A percentile compares a stretch with the other conserved stretches of the same genome.
phyloP scores from a whole-genome alignment of 2,329 filamentous ascomycete genomes.

The Aplosporella prunicola region DNA sequence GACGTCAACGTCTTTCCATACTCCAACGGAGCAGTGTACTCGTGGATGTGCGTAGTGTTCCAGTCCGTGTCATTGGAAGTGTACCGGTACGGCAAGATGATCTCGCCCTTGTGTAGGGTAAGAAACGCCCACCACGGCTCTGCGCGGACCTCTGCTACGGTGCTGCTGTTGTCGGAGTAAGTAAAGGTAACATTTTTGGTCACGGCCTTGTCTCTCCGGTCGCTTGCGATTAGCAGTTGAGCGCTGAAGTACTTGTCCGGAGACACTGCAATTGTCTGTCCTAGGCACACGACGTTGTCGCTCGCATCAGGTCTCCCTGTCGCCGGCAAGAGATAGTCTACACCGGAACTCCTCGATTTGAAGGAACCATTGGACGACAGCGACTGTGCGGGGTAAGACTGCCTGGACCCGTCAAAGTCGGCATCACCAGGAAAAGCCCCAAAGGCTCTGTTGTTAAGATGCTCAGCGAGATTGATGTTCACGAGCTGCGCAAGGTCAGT shows the following conservation, averaged over 20 bases:
- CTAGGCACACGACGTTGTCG: constrained; percentile 38
- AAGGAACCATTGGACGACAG: constrained; percentile 25
- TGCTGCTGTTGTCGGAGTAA: constrained; percentile 35
- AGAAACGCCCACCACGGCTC: constrained; percentile 38
- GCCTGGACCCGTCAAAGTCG: constrained; percentile 34
- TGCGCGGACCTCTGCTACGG: constrained; percentile 34
- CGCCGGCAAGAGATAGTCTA: constrained; percentile 37
- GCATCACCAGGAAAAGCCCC: constrained; percentile 37
- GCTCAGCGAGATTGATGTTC: constrained; percentile 21
- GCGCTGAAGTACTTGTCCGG: constrained; percentile 31
- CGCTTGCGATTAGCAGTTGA: constrained; percentile 36
- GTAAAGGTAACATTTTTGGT: constrained; percentile 34
- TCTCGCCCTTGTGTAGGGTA: constrained; percentile 38
- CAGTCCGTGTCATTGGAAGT: constrained; percentile 33
- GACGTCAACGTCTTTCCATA: constrained; percentile 30
- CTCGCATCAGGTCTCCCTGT: constrained; percentile 15
- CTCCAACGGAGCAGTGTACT: constrained; percentile 32
- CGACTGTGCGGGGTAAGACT: constrained; percentile 33
- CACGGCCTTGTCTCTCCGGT: constrained; percentile 31
- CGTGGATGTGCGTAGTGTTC: constrained; percentile 39
- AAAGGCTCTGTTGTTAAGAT: constrained; percentile 43
- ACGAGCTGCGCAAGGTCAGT: constrained; percentile 12
- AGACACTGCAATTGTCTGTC: constrained; percentile 31
- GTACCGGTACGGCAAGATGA: constrained; percentile 28
- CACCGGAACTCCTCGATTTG: constrained; percentile 32